These are phyloP conservation scores for Pichia sp. DNA, from an alignment of 1,139 yeast genomes.

Conservation along the genomic window DNA sequence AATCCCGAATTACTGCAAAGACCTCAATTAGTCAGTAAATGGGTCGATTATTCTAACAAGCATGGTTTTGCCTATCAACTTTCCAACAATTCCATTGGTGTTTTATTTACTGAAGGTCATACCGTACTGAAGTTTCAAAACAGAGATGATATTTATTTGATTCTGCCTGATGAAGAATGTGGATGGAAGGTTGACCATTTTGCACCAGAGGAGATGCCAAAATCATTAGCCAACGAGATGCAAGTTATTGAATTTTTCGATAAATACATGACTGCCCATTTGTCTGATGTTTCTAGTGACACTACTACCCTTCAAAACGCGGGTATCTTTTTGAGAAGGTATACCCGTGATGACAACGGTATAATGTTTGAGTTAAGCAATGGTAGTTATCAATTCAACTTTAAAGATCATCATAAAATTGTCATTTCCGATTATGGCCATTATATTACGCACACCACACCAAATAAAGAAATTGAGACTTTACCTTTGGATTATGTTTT, in stretches of 20 bases:
- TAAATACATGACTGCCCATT: constrained; percentile 75
- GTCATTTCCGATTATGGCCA: constrained; percentile 73
- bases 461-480: constrained; percentile 68
- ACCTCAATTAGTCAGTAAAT: constrained; percentile 79
- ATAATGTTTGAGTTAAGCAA: constrained; percentile 93
- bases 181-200: constrained; percentile 76
- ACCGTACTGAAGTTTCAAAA: constrained; percentile 69
- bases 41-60: constrained; percentile 97
- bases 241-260: constrained; percentile 83
- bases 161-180: constrained; percentile 54
- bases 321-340: constrained; percentile 65
- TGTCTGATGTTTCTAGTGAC: constrained; percentile 63
- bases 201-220: constrained; percentile 48
- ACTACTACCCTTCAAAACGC: constrained; percentile 23
- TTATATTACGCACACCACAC: constrained; percentile 77
- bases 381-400: constrained; percentile 90
- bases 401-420: constrained; percentile 89
- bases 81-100: constrained; percentile 90
- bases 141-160: constrained; percentile 58
- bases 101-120: constrained; percentile 76
- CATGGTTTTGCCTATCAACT: constrained; percentile 94
- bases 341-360: constrained; percentile 69
- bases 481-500: constrained; percentile 58
- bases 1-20: constrained; percentile 38
- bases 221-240: constrained; percentile 61